A percentile compares a stretch with the other conserved stretches of the same genome.
Evolutionary conservation across 1,139 yeast species (phyloP).

Genomic region (Yamadazyma aaseri): DNA sequence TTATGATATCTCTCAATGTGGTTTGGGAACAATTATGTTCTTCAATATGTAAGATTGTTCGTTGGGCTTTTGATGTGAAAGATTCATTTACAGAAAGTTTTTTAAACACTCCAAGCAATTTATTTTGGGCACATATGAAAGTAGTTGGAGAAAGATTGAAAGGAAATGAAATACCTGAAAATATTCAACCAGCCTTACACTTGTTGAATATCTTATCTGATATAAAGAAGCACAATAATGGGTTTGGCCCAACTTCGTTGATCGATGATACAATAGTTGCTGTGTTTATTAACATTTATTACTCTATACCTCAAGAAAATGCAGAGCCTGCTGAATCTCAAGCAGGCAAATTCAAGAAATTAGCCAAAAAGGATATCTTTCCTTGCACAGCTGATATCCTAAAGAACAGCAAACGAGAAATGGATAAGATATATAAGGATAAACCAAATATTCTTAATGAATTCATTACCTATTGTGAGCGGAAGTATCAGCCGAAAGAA

Average conservation of each 20-base stretch:
- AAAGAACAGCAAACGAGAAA: conserved; percentile 26
- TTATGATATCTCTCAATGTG: conserved; percentile 60
- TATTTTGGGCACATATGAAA: conserved; percentile 43
- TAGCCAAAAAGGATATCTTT: conserved; percentile 46
- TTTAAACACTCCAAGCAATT: conserved; percentile 47
- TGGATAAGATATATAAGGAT: conserved; percentile 31
- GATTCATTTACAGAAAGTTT: conserved; percentile 53
- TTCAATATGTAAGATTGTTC: conserved; percentile 46
- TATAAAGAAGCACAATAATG: conserved; percentile 71
- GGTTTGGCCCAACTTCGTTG: conserved; percentile 76
- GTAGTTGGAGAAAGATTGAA: conserved; percentile 30
- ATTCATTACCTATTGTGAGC: no score
- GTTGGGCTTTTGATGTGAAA: conserved; percentile 45
- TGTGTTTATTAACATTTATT: conserved; percentile 53
- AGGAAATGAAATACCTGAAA: conserved; percentile 27
- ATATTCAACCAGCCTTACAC: conserved; percentile 31
- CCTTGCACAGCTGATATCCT: conserved; percentile 41
- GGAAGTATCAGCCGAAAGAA: conserved; percentile 1
- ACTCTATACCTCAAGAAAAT: conserved; percentile 14
- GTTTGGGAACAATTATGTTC: conserved; percentile 67
- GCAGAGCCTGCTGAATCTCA: conserved; percentile 25
- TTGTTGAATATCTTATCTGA: conserved; percentile 58
- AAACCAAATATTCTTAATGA: conserved; percentile 33
- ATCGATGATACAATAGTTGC: conserved; percentile 75
- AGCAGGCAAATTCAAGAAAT: conserved; percentile 33